Conservation (phyloP, 2,329 filamentous ascomycete genomes). For the Bertia moriformis region DNA sequence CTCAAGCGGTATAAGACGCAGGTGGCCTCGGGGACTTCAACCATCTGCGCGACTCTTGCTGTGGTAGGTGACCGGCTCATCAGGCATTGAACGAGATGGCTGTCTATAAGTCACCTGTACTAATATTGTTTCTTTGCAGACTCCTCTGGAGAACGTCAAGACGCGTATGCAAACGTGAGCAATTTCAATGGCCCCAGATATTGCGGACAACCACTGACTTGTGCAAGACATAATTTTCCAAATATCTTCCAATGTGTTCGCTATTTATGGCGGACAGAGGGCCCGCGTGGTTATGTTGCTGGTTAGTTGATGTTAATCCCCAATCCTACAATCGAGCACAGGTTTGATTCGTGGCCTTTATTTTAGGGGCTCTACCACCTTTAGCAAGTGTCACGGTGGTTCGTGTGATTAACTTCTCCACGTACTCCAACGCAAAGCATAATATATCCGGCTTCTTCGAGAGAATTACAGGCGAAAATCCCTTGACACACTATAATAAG, state of each 20-base stretch:
- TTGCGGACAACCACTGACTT: no score
- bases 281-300: slow-evolving; percentile 27
- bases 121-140: slow-evolving; percentile 11
- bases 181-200: no score
- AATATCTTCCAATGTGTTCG: slow-evolving; percentile 23
- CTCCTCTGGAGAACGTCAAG: slow-evolving; percentile 29
- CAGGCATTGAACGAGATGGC: not conserved
- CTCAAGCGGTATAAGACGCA: slow-evolving; percentile 28
- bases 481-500: slow-evolving; percentile 21
- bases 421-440: slow-evolving; percentile 25
- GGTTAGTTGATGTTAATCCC: slow-evolving; percentile 13
- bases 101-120: no score
- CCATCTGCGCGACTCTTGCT: slow-evolving; percentile 24
- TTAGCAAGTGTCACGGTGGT: slow-evolving; percentile 26
- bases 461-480: slow-evolving; percentile 20
- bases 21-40: slow-evolving; percentile 25
- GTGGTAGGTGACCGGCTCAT: slow-evolving; percentile 18
- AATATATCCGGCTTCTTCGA: slow-evolving; percentile 20
- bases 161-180: slow-evolving; percentile 31
- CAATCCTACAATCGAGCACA: slow-evolving; percentile 1
- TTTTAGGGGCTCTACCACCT: slow-evolving; percentile 23
- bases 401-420: slow-evolving; percentile 26
- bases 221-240: slow-evolving; percentile 23
- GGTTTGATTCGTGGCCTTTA: no score
- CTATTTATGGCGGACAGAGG: slow-evolving; percentile 28